Base-by-base conservation (phyloP, 1,284 basidiomycete species). In the Puccinia hordei region DNA sequence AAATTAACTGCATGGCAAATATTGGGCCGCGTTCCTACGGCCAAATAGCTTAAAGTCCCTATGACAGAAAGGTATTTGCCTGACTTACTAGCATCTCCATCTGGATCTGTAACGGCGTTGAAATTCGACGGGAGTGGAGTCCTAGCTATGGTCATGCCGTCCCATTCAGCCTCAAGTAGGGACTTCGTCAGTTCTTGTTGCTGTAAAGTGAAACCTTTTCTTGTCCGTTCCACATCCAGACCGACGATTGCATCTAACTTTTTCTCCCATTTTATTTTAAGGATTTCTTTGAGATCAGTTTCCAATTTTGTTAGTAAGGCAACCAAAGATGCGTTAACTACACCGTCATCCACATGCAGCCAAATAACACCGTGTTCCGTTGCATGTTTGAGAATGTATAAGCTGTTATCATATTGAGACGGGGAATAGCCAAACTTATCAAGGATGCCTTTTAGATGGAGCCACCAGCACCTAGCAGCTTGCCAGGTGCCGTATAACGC, bases 171-270 rank as follows among this genome's bases (percentile, higher is more conserved):
- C 12, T 73, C 49, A 24, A 73, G 22, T 41, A 73, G 51, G 13
- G 8, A 2, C 12, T 51, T 27, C 27, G 33, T 53, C n/a, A 59
- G 33, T 38, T 24, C n/a, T 33, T 12, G 2, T 24, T 74, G 51
- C 2, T 2, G 38, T 33, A 74, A n/a, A 2, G 2, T 4, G 41
- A 59, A 74, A 19, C 73, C 57, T 1, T 41, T 19, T n/a, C 6
- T 22, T 17, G 22, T 17, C 0, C 73, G 3, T 33, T 10, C 27
- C 46, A 75, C 38, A 12, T 75, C 44, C 8, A 75, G 17, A 24
- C 73, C 73, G 27, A 75, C 73, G 12, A 75, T 63, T 13, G 53
- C 41, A 4, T 38, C 41, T 15, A 75, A 22, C 17, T 61, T 19
- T 0, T 38, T 3, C 3, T 12, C 17, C 73, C 73, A 75, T 19